A percentile compares a stretch with the other conserved stretches of the same genome.
phyloP scores from a whole-genome alignment of 1,139 yeast species.

The Geotrichum reessii region DNA sequence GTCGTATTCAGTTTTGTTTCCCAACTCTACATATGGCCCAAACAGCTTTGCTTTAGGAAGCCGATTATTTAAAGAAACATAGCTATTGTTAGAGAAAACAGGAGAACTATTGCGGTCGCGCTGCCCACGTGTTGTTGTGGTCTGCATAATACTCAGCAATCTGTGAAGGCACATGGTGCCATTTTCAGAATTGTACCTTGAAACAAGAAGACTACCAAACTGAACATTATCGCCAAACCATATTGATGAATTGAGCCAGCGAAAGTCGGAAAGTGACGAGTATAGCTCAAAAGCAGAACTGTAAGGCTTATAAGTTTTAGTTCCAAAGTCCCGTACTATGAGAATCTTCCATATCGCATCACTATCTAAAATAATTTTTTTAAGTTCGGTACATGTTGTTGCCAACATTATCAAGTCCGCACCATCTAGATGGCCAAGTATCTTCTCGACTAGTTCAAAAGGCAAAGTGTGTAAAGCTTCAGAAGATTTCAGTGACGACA shows the following conservation, averaged over 20 bases:
- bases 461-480: conserved; percentile 22
- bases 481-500: neutral
- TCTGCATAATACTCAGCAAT: conserved; percentile 14
- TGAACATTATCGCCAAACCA: conserved; percentile 32
- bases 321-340: conserved; percentile 16
- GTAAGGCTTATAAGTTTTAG: conserved; percentile 21
- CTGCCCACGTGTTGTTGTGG: conserved; percentile 7
- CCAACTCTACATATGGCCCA: conserved; percentile 15
- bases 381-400: conserved; percentile 23
- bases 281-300: conserved; percentile 21
- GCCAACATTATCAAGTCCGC: conserved; percentile 23
- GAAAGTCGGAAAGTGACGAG: conserved; percentile 13
- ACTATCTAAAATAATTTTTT: conserved; percentile 17
- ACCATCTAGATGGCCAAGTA: conserved; percentile 23
- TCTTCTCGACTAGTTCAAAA: conserved; percentile 24
- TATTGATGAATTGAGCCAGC: conserved; percentile 29
- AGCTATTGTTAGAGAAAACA: conserved; percentile 14
- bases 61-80: conserved; percentile 19
- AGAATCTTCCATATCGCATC: conserved; percentile 26
- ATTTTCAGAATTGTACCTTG: conserved; percentile 25
- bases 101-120: conserved; percentile 1
- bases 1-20: conserved; percentile 7
- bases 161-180: conserved; percentile 25
- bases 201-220: conserved; percentile 28
- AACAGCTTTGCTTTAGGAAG: conserved; percentile 6